Percentiles rank a stretch among this genome's conserved stretches.
Conservation (phyloP, 2,329 filamentous ascomycete genomes). For the Trichoderma sp. region DNA sequence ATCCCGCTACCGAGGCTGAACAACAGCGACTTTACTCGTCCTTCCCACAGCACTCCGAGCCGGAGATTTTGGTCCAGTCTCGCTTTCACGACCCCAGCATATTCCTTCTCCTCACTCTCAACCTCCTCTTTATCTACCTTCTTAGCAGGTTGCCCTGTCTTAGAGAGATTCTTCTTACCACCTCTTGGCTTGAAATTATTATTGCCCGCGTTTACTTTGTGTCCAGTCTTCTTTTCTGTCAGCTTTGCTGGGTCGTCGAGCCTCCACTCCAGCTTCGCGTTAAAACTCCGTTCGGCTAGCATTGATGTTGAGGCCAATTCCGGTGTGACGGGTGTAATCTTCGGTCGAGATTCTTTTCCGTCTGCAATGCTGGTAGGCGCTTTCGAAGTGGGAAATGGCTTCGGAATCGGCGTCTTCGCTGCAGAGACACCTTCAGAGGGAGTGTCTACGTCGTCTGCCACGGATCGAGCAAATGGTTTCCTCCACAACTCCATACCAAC, state of each 20-base stretch:
- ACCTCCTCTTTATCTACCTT: constrained; percentile 22
- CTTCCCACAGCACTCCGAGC: constrained; percentile 88
- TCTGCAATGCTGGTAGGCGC: neutral
- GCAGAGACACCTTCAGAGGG: neutral
- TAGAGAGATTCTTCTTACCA: constrained; percentile 38
- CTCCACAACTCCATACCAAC: constrained; percentile 93
- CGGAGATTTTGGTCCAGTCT: constrained; percentile 84
- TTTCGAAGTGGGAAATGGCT: neutral
- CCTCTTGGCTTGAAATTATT: constrained; percentile 53
- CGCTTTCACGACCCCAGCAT: constrained; percentile 85
- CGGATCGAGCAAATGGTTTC: constrained; percentile 47
- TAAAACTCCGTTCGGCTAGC: constrained; percentile 43
- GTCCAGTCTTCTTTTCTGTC: neutral
- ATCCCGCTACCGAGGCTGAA: constrained; percentile 88
- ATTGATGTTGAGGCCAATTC: neutral
- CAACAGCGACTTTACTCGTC: constrained; percentile 84
- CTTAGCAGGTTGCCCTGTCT: constrained; percentile 18
- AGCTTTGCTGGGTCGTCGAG: constrained; percentile 40
- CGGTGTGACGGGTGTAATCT: neutral
- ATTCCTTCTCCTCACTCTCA: constrained; percentile 55
- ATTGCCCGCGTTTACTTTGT: neutral
- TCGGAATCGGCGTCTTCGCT: neutral
- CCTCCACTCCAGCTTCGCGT: constrained; percentile 53
- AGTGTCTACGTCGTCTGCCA: constrained; percentile 36
- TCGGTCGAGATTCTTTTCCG: neutral